A percentile compares a stretch with the other conserved stretches of the same genome.
phyloP scores from a whole-genome alignment of 768 basidiomycete genomes.

The Trametes elegans region DNA sequence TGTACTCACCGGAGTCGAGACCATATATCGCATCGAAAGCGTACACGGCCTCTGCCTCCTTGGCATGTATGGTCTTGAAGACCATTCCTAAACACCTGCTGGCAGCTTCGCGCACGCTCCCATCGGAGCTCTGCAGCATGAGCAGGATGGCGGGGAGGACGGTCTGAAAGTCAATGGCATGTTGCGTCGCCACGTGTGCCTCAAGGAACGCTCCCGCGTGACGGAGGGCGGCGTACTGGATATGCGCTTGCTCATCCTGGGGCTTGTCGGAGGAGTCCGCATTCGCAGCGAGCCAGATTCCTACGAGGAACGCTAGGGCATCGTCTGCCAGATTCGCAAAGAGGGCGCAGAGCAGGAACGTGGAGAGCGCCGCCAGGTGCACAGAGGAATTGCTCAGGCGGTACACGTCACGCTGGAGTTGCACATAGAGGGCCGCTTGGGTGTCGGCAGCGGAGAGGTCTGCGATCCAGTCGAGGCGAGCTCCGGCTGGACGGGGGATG shows the following conservation, averaged over 20 bases:
- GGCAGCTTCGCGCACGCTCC: slow-evolving; percentile 47
- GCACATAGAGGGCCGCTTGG: slow-evolving; percentile 44
- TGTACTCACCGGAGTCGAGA: slow-evolving; percentile 47
- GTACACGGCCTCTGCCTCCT: slow-evolving; percentile 54
- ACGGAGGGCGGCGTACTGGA: slow-evolving; percentile 56
- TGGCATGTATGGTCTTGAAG: slow-evolving; percentile 35
- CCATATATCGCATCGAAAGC: slow-evolving; percentile 76
- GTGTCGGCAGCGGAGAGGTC: slow-evolving; percentile 1
- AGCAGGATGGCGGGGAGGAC: slow-evolving; percentile 70
- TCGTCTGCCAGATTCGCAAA: slow-evolving; percentile 70
- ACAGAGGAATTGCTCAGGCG: slow-evolving; percentile 57
- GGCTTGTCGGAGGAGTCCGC: not conserved
- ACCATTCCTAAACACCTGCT: slow-evolving; percentile 55
- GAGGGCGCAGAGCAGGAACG: slow-evolving; percentile 56
- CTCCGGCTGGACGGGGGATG: slow-evolving; percentile 45
- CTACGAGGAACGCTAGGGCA: slow-evolving; percentile 77
- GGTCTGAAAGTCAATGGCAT: slow-evolving; percentile 74
- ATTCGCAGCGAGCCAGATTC: slow-evolving; percentile 49
- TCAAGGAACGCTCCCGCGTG: slow-evolving; percentile 81
- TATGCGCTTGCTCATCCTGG: slow-evolving; percentile 25
- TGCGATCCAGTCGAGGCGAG: slow-evolving; percentile 51
- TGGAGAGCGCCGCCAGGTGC: slow-evolving; percentile 47
- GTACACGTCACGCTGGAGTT: slow-evolving; percentile 68
- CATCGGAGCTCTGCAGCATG: slow-evolving; percentile 48
- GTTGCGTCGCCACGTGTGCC: slow-evolving; percentile 56